These are phyloP conservation scores for Chytriomyces confervae DNA, from an alignment of 192 early-diverging fungal species.

Conservation along the genomic window DNA sequence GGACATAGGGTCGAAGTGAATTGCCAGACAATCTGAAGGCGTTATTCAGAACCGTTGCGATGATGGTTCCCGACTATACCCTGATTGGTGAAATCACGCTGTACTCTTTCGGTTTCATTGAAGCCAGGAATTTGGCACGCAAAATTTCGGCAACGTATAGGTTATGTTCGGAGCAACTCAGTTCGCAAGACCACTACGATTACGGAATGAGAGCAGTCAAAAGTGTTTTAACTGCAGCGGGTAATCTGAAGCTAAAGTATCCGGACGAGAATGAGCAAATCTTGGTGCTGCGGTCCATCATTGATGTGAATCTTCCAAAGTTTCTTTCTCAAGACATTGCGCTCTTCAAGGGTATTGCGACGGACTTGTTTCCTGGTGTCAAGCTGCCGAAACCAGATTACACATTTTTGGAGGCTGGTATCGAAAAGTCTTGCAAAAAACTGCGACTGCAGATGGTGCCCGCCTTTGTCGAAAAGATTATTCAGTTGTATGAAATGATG, in stretches of 20 bases:
- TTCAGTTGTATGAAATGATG: conserved; percentile 73
- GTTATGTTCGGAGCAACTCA: conserved; percentile 68
- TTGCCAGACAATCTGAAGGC: conserved; percentile 64
- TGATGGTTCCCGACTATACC: conserved; percentile 71
- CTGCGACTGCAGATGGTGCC: conserved; percentile 59
- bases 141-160: conserved; percentile 66
- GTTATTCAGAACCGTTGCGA: conserved; percentile 63
- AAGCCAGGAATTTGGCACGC: conserved; percentile 61
- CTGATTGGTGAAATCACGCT: conserved; percentile 70
- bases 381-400: conserved; percentile 67
- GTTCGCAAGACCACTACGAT: conserved; percentile 70
- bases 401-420: conserved; percentile 52
- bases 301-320: conserved; percentile 69
- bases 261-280: conserved; percentile 68
- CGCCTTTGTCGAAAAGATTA: conserved; percentile 67
- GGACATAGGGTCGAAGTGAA: conserved; percentile 35
- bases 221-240: conserved; percentile 64
- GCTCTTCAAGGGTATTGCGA: conserved; percentile 64
- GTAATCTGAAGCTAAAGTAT: conserved; percentile 67
- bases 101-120: conserved; percentile 70
- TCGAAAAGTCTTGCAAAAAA: conserved; percentile 55
- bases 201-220: conserved; percentile 72
- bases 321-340: conserved; percentile 70
- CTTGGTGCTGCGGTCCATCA: conserved; percentile 63
- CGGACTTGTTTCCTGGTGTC: conserved; percentile 67